phyloP scores from a whole-genome alignment of 2,329 filamentous ascomycete species.

The Dactylellina leptospora region DNA sequence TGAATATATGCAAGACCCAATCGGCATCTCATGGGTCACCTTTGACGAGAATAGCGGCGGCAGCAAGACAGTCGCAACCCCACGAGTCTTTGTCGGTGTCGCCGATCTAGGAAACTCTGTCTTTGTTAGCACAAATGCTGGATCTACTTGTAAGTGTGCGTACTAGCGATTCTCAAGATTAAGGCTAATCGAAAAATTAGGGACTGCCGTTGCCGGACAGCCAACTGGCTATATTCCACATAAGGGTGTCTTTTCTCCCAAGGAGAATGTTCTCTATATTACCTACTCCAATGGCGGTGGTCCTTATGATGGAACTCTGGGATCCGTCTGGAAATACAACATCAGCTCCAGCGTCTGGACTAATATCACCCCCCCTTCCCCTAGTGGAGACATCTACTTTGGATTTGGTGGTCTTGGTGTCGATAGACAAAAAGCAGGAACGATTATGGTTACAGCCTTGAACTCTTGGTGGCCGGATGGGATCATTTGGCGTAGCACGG shows the following conservation, averaged over 20 bases:
- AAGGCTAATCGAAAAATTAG: conserved; percentile 18
- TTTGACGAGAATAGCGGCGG: conserved; percentile 66
- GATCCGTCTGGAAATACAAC: conserved; percentile 68
- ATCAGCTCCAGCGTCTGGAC: conserved; percentile 65
- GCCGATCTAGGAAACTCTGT: conserved; percentile 66
- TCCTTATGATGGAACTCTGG: conserved; percentile 67
- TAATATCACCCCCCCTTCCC: conserved; percentile 66
- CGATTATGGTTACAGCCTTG: conserved; percentile 67
- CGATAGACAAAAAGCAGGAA: conserved; percentile 67
- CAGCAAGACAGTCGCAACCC: conserved; percentile 63
- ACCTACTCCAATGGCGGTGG: conserved; percentile 68
- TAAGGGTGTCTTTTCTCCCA: conserved; percentile 65
- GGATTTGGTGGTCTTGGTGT: conserved; percentile 69
- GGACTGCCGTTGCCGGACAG: conserved; percentile 64
- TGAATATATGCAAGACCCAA: conserved; percentile 64
- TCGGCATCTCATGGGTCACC: conserved; percentile 66
- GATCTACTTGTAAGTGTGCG: conserved; percentile 62
- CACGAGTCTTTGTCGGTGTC: conserved; percentile 68
- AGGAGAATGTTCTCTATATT: conserved; percentile 67
- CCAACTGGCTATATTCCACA: conserved; percentile 67
- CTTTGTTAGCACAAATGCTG: conserved; percentile 67
- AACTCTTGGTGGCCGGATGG: conserved; percentile 71
- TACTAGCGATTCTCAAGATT: background rate
- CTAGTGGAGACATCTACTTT: conserved; percentile 60
- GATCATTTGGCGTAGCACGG: conserved; percentile 67